Conservation (phyloP, 805 yeast genomes). For the Ogataea chonburiensis region DNA sequence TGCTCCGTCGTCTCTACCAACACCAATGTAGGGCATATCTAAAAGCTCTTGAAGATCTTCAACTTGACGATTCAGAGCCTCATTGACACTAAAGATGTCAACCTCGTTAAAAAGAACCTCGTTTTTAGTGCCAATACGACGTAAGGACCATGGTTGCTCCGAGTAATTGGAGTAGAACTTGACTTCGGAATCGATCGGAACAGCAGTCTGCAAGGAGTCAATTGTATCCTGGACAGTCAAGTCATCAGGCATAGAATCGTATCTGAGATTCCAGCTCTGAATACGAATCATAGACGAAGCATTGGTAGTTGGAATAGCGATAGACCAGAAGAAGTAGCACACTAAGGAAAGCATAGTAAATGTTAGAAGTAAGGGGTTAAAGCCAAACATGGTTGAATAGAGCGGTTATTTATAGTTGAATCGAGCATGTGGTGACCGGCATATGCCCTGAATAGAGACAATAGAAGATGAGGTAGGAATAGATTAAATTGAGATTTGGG, state of each 20-base stretch:
- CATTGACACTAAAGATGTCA: slow-evolving; percentile 45
- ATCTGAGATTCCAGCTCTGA: slow-evolving; percentile 33
- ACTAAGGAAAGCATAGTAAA: not conserved
- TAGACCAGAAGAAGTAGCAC: not conserved
- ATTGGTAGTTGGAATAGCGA: not conserved
- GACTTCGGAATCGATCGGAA: slow-evolving; percentile 26
- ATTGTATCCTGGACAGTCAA: slow-evolving; percentile 26
- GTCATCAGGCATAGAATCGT: slow-evolving; percentile 26
- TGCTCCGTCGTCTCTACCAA: slow-evolving; percentile 54
- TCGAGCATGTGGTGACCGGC: too few species aligned
- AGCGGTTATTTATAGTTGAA: too few species aligned
- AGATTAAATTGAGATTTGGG: too few species aligned
- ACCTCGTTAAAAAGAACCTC: slow-evolving; percentile 35
- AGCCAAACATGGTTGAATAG: too few species aligned
- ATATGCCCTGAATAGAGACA: too few species aligned
- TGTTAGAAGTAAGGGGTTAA: not conserved
- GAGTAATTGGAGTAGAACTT: slow-evolving; percentile 26
- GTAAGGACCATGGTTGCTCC: slow-evolving; percentile 37
- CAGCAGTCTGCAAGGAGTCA: slow-evolving; percentile 14
- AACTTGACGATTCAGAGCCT: slow-evolving; percentile 46
- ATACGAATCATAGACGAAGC: slow-evolving; percentile 13
- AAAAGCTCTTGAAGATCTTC: slow-evolving; percentile 39
- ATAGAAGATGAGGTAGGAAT: too few species aligned
- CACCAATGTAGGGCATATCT: slow-evolving; percentile 42
- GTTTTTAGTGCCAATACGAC: slow-evolving; percentile 37